phyloP scores from a whole-genome alignment of 2,329 filamentous ascomycete species.

The Chaetoscypha palmicola region DNA sequence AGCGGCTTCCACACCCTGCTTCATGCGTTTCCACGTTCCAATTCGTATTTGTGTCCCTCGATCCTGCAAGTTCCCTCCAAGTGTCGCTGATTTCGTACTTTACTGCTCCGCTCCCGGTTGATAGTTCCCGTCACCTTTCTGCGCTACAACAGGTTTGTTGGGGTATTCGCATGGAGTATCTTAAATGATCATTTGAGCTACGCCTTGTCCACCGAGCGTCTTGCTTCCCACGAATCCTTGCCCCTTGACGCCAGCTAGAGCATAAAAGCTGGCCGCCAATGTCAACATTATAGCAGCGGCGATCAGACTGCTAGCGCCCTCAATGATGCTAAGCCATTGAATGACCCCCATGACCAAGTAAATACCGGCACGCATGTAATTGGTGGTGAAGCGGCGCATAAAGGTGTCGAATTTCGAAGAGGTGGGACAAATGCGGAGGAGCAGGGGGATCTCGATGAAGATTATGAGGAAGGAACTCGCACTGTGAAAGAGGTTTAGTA shows the following conservation, averaged over 20 bases:
- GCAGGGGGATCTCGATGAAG: constrained; percentile 85
- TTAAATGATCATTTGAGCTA: constrained; percentile 97
- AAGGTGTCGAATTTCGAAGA: constrained; percentile 80
- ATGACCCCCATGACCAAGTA: constrained; percentile 74
- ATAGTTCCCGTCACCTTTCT: no score
- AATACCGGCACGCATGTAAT: constrained; percentile 90
- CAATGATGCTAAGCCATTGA: constrained; percentile 75
- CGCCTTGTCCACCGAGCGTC: constrained; percentile 86
- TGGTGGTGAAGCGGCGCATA: constrained; percentile 88
- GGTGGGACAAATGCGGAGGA: constrained; percentile 95
- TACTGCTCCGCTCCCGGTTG: no score
- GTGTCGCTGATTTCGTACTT: neutral
- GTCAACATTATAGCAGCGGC: constrained; percentile 77
- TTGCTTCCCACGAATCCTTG: constrained; percentile 90
- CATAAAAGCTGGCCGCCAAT: constrained; percentile 73
- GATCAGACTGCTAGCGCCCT: constrained; percentile 64
- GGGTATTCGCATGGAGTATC: no score
- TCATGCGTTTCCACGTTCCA: neutral
- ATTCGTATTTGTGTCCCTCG: neutral
- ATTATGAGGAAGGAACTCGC: constrained; percentile 66
- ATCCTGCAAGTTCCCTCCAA: neutral
- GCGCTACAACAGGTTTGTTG: no score
- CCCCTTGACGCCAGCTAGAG: constrained; percentile 69
- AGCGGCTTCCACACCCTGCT: no score
- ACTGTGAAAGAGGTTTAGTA: constrained; percentile 41